These are phyloP conservation scores for Aspergillus sp. DNA, from an alignment of 2,329 filamentous ascomycete species.

Conservation along the genomic window DNA sequence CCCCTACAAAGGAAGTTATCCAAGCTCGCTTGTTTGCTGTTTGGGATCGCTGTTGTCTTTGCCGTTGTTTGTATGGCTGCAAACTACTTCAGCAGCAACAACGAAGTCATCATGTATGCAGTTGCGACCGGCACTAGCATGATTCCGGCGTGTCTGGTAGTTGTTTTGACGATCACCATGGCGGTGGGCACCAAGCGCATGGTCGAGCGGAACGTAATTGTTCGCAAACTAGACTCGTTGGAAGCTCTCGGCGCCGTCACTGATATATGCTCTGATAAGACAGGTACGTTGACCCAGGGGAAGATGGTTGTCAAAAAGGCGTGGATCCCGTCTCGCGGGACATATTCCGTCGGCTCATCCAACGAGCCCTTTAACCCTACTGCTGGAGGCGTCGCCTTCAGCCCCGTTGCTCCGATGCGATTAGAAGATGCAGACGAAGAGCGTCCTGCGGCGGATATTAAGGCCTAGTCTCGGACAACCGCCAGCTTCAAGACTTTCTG, in stretches of 20 bases:
- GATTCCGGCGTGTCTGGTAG: conserved; percentile 60
- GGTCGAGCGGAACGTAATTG: conserved; percentile 53
- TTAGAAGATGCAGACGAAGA: conserved; percentile 26
- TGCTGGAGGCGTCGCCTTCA: conserved; percentile 43
- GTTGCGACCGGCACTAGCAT: conserved; percentile 56
- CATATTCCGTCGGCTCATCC: conserved; percentile 54
- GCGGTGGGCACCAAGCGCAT: conserved; percentile 57
- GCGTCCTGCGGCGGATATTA: conserved; percentile 21
- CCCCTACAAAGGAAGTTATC: conserved; percentile 67
- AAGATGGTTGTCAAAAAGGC: conserved; percentile 38
- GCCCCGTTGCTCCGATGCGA: conserved; percentile 24
- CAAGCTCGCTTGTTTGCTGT: conserved; percentile 62
- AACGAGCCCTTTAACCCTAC: conserved; percentile 58
- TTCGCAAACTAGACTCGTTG: conserved; percentile 53
- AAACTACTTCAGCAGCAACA: conserved; percentile 51
- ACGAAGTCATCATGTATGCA: conserved; percentile 62
- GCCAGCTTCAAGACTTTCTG: conserved; percentile 53
- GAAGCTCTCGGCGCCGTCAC: conserved; percentile 61
- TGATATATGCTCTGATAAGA: conserved; percentile 46
- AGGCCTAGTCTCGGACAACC: conserved; percentile 41
- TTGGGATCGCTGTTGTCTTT: conserved; percentile 62
- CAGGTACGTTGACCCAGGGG: conserved; percentile 51
- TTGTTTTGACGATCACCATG: conserved; percentile 65
- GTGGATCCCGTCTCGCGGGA: conserved; percentile 59
- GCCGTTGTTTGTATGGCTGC: conserved; percentile 67